Percentiles rank a stretch among this genome's conserved stretches.
Conservation (phyloP, 2,329 filamentous ascomycete species). For the Diaporthe citrichinensis region DNA sequence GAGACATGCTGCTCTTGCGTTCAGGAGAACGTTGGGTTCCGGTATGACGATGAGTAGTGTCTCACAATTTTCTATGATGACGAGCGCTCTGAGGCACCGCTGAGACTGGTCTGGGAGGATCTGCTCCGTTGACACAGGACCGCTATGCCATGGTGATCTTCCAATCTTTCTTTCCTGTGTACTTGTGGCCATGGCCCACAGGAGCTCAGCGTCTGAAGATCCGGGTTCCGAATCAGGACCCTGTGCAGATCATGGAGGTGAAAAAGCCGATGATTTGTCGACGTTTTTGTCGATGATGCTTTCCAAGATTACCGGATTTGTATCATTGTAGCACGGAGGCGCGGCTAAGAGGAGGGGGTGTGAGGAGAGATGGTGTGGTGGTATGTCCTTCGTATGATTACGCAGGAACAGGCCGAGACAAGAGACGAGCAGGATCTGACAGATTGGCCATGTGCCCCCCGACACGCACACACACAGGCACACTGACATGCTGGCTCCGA, state of each 20-base stretch:
- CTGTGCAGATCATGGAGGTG: constrained; percentile 16
- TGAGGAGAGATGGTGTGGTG: constrained; percentile 1
- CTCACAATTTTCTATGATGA: neutral
- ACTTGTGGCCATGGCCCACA: constrained; percentile 9
- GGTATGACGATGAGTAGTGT: neutral
- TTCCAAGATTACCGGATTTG: neutral
- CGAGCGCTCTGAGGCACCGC: neutral
- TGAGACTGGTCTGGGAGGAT: neutral
- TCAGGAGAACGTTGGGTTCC: neutral
- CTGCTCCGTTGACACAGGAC: neutral
- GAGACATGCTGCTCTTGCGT: neutral
- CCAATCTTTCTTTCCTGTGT: too few species aligned
- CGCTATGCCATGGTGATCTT: constrained; percentile 7
- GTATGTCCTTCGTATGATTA: constrained; percentile 16
- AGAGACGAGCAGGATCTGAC: neutral
- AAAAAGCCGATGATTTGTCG: constrained; percentile 11
- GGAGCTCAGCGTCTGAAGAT: neutral
- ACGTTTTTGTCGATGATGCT: neutral
- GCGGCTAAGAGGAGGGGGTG: neutral
- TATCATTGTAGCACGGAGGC: neutral
- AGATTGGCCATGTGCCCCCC: neutral
- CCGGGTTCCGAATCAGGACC: neutral
- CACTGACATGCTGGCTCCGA: neutral
- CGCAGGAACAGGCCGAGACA: constrained; percentile 20
- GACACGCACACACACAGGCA: neutral